Base-by-base conservation (phyloP, 352 stramenopile species). In the Phytophthora tubulina region DNA sequence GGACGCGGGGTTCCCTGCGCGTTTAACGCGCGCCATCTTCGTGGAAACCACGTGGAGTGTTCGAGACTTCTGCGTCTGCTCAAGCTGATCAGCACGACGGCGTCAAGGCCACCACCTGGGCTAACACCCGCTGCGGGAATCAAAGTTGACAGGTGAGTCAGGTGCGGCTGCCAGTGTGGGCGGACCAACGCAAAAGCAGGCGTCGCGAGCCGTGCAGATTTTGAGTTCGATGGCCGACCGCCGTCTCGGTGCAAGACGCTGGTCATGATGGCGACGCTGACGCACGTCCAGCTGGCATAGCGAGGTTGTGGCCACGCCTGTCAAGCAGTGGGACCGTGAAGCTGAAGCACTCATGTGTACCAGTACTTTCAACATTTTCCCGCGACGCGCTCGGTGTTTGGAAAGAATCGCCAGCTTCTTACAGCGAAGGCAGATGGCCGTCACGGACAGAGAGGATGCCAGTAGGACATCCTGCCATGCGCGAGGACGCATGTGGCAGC, bases 1-100 rank as follows among this genome's bases (percentile, higher is more conserved):
- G 57, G 55, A 73, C 50, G 41, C 56, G 17, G 17, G 35, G 10
- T 38, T 56, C 21, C 8, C 30, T 61, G 60, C 51, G 52, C 60
- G 52, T 55, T 70, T 74, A 70, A 66, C 52, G 38, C 39, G 67
- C 58, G 33, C 32, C 48, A 53, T 31, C 33, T 44, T 73, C 55
- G 46, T 56, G 21, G 49, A 51, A 58, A 63, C 53, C 53, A 66
- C 53, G 15, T 63, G 52, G 17, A 35, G 27, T 31, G 35, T 51
- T 27, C 21, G 63, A 54, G 32, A 2, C 21, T 41, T 41, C 15
- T 50, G 53, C 67, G 67, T 71, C 67, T 74, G 67, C 51, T 61
- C 13, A 33, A 41, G 11, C 31, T 11, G 61, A 62, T 36, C 67
- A 70, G 67, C 45, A 74, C 52, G 67, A 63, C 17, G 31, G 42